Evolutionary conservation across 345 rosid species (phyloP).

Genomic region (Toxicodendron radicans): DNA sequence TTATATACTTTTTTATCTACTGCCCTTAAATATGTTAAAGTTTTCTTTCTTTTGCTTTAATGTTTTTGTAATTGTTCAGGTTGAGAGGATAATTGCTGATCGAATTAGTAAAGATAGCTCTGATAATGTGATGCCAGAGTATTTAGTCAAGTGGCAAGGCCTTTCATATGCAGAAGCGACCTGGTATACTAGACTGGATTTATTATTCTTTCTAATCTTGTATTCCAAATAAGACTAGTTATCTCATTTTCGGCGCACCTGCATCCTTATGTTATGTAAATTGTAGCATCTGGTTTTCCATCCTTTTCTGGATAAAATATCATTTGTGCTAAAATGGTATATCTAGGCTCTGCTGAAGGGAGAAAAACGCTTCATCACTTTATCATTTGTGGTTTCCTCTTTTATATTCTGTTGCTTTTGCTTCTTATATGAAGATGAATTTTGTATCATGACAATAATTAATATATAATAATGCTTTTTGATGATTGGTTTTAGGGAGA

Average conservation of each 20-base stretch:
- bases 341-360: background rate
- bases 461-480: conserved; percentile 7
- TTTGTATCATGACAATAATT: background rate
- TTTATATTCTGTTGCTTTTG: background rate
- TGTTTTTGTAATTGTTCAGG: conserved; percentile 48
- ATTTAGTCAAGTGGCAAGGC: conserved; percentile 99
- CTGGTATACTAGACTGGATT: conserved; percentile 52
- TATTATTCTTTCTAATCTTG: background rate
- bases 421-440: background rate
- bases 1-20: conserved; percentile 3
- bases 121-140: conserved; percentile 82
- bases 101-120: conserved; percentile 70
- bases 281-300: background rate
- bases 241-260: background rate
- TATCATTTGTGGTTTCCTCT: background rate
- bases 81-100: conserved; percentile 88
- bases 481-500: conserved; percentile 67
- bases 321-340: conserved; percentile 7
- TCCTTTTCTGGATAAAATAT: background rate
- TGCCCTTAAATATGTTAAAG: conserved; percentile 2
- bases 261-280: background rate
- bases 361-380: background rate
- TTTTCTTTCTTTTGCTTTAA: background rate
- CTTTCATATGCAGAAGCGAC: conserved; percentile 99
- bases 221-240: background rate